These are phyloP conservation scores for Gamsiella multidivaricata DNA, from an alignment of 192 early-diverging fungal genomes.

Conservation along the genomic window DNA sequence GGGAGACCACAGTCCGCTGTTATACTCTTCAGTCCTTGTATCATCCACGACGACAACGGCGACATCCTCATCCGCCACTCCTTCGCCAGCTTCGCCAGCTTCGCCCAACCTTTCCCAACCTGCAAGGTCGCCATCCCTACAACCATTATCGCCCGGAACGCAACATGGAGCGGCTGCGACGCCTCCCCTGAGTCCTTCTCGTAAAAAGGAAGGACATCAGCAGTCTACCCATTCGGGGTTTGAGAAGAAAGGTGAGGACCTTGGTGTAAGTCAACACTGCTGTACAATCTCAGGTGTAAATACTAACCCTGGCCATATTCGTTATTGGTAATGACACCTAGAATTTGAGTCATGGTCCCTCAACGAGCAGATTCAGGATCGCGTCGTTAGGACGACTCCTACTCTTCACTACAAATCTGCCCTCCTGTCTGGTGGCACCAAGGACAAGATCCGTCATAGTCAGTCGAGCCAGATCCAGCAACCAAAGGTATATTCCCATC, in stretches of 20 bases:
- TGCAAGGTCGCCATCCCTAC: constrained; percentile 15
- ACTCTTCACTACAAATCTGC: constrained; percentile 30
- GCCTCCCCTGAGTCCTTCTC: constrained; percentile 47
- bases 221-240: constrained; percentile 18
- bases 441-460: not conserved
- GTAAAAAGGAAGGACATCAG: constrained; percentile 30
- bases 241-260: constrained; percentile 41
- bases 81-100: constrained; percentile 10
- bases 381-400: constrained; percentile 10
- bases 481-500: constrained; percentile 6
- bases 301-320: too few relatives aligned
- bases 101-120: not conserved
- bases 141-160: constrained; percentile 14
- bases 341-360: constrained; percentile 50
- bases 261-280: not conserved
- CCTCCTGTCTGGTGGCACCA: constrained; percentile 13
- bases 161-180: constrained; percentile 23
- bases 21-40: constrained; percentile 37
- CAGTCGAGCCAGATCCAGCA: constrained; percentile 3
- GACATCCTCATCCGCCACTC: not conserved
- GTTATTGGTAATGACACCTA: constrained; percentile 2
- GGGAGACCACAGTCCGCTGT: constrained; percentile 10
- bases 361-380: constrained; percentile 41
- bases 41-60: too few relatives aligned
- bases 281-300: not conserved